These are phyloP conservation scores for Pseudomonodictys pantanalensis DNA, from an alignment of 495 filamentous ascomycete genomes.

Conservation along the genomic window DNA sequence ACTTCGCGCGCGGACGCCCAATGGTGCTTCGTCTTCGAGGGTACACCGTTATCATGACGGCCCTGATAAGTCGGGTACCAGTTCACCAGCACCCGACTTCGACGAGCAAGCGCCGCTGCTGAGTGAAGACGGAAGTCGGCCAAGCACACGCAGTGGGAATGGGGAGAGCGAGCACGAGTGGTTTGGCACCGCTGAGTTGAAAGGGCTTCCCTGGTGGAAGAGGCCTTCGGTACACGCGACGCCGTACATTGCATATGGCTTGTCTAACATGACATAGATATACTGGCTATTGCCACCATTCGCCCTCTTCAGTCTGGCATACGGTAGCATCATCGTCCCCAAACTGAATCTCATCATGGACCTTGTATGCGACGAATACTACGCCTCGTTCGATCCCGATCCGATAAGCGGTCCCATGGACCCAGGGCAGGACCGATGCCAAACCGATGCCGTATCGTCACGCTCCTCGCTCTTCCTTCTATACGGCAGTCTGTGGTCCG, in stretches of 20 bases:
- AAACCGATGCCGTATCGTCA: conserved; percentile 66
- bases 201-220: conserved; percentile 65
- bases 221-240: conserved; percentile 63
- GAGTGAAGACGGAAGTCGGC: conserved; percentile 1
- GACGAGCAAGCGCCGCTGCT: conserved; percentile 22
- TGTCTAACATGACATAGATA: conserved; percentile 51
- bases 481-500: conserved; percentile 65
- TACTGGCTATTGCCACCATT: conserved; percentile 81
- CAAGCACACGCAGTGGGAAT: neutral
- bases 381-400: conserved; percentile 53
- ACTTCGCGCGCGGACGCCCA: neutral
- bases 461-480: conserved; percentile 75
- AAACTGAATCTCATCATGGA: conserved; percentile 76
- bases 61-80: no score
- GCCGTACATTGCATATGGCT: neutral
- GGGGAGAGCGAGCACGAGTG: conserved; percentile 25
- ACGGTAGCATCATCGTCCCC: conserved; percentile 76
- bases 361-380: conserved; percentile 78
- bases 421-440: conserved; percentile 67
- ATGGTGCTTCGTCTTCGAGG: neutral
- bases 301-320: conserved; percentile 72
- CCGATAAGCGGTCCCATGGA: conserved; percentile 1
- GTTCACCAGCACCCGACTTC: neutral
- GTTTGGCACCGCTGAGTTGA: conserved; percentile 57
- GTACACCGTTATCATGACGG: no score